These are phyloP conservation scores for Cornus controversa DNA, from an alignment of 148 eudicot species.

Conservation along the genomic window DNA sequence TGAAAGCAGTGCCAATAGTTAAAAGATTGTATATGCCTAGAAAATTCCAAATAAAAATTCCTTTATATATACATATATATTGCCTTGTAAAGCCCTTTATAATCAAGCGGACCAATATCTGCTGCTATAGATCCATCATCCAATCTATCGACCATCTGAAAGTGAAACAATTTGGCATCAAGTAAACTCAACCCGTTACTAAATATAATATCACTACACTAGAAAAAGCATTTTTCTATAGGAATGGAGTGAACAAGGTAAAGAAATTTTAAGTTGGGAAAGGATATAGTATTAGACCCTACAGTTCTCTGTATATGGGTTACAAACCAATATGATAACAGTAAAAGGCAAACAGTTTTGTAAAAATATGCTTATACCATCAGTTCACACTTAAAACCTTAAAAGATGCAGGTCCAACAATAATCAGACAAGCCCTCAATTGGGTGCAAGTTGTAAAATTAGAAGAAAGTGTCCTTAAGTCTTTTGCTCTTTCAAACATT, in stretches of 20 bases:
- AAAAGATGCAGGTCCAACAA: neutral
- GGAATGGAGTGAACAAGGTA: neutral
- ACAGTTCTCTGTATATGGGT: neutral
- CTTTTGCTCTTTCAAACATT: neutral
- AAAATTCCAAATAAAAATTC: neutral
- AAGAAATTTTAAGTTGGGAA: neutral
- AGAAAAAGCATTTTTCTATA: neutral
- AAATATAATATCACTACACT: neutral
- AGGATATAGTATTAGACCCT: neutral
- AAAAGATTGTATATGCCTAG: conserved; percentile 3
- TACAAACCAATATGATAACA: neutral
- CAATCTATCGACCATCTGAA: conserved; percentile 91
- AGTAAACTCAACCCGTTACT: neutral
- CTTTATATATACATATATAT: neutral
- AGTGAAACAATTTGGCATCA: conserved; percentile 11
- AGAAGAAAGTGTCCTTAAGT: neutral
- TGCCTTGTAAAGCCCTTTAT: conserved; percentile 97
- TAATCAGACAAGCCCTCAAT: neutral
- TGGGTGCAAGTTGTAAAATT: neutral
- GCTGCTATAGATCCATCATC: conserved; percentile 80
- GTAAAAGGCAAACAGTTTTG: neutral
- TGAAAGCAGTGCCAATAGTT: conserved; percentile 33
- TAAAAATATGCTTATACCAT: neutral
- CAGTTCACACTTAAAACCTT: neutral
- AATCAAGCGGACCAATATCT: conserved; percentile 89